A percentile compares a stretch with the other conserved stretches of the same genome.
Conservation (phyloP, 768 basidiomycete genomes). For the Xerocomellus chrysenteron region DNA sequence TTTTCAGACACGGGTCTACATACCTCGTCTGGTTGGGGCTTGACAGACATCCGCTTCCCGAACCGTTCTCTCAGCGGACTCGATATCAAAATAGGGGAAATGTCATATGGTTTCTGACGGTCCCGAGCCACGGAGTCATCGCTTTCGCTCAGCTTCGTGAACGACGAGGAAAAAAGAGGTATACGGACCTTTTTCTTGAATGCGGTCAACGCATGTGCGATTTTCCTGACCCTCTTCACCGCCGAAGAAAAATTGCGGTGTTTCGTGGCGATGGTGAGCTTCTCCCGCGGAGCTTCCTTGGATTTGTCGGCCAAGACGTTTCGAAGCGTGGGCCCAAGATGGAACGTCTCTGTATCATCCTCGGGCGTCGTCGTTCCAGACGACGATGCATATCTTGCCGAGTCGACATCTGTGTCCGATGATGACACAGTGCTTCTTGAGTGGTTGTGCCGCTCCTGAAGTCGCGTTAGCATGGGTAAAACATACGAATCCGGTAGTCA, state of each 20-base stretch:
- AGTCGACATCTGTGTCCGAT: constrained; percentile 25
- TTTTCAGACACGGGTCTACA: not conserved
- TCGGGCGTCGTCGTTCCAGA: constrained; percentile 34
- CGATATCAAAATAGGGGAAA: constrained; percentile 20
- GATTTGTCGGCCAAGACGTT: constrained; percentile 4
- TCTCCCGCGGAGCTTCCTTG: not conserved
- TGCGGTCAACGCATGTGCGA: constrained; percentile 13
- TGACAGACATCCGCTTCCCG: constrained; percentile 29
- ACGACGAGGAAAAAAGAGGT: not conserved
- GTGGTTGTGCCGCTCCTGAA: constrained; percentile 3
- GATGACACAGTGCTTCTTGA: constrained; percentile 12
- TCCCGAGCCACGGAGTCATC: not conserved
- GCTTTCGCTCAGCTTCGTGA: not conserved
- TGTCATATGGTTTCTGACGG: constrained; percentile 24
- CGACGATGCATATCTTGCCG: constrained; percentile 23
- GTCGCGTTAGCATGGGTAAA: not conserved
- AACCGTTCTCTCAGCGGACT: constrained; percentile 32
- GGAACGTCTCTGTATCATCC: constrained; percentile 25
- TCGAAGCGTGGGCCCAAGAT: constrained; percentile 16
- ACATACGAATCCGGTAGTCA: not conserved
- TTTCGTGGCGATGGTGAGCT: constrained; percentile 9
- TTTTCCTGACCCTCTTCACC: constrained; percentile 25
- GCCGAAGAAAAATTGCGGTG: constrained; percentile 15
- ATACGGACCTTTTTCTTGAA: constrained; percentile 28
- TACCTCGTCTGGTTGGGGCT: constrained; percentile 27